A percentile compares a stretch with the other conserved stretches of the same genome.
These are phyloP conservation scores for Aspergillus nidulans DNA, from an alignment of 495 filamentous ascomycete species.

Conservation along the genomic window DNA sequence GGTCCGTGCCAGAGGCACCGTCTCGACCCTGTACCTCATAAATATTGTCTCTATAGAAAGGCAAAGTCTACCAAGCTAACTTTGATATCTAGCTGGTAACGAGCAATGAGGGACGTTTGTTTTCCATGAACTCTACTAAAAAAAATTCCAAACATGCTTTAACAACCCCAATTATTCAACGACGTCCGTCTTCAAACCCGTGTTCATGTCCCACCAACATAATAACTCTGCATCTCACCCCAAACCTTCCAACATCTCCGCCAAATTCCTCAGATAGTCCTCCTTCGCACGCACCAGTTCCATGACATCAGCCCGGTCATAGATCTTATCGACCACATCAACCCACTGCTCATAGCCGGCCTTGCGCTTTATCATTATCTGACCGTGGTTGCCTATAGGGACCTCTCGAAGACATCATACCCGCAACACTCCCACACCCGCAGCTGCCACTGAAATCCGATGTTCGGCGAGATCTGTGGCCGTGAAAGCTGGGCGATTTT, in stretches of 20 bases:
- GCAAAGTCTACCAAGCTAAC: too few relatives aligned
- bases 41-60: too few relatives aligned
- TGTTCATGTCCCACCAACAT: too few relatives aligned
- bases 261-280: constrained; percentile 1
- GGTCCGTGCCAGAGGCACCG: too few relatives aligned
- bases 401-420: background rate
- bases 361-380: background rate
- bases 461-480: constrained; percentile 1
- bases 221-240: background rate
- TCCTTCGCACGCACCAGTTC: background rate
- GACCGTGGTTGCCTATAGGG: background rate
- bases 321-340: background rate
- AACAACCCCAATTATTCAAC: too few relatives aligned
- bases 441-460: constrained; percentile 9
- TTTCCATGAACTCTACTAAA: too few relatives aligned
- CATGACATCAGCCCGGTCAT: background rate
- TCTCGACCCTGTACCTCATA: too few relatives aligned
- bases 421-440: background rate
- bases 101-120: too few relatives aligned
- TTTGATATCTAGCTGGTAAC: too few relatives aligned
- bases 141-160: too few relatives aligned
- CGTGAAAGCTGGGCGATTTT: background rate
- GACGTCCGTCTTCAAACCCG: too few relatives aligned
- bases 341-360: background rate
- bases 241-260: background rate